Evolutionary conservation across 108 stramenopile species (phyloP).

Genomic region (Stephanodiscus minutulus): DNA sequence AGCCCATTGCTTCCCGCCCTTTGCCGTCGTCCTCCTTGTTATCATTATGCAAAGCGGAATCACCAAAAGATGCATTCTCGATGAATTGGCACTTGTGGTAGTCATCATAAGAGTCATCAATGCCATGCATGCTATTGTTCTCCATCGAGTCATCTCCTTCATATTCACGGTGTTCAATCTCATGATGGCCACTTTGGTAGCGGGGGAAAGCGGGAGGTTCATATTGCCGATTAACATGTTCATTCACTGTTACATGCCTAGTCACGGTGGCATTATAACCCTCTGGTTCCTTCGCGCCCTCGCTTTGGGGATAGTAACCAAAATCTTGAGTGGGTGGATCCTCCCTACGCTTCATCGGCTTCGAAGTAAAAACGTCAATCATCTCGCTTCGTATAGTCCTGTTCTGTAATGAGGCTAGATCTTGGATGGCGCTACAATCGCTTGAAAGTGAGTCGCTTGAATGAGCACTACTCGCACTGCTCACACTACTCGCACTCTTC

Average conservation of each 20-base stretch:
- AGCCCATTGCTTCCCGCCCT: not conserved
- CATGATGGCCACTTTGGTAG: not conserved
- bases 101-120: not conserved
- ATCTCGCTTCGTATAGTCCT: not conserved
- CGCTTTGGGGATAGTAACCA: constrained; percentile 21
- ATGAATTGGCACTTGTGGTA: not conserved
- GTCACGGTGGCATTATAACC: constrained; percentile 4
- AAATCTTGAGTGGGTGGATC: constrained; percentile 21
- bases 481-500: not conserved
- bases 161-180: not conserved
- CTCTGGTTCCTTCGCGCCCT: constrained; percentile 18
- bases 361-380: not conserved
- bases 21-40: not conserved
- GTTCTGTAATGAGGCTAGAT: not conserved
- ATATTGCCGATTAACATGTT: not conserved
- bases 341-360: not conserved
- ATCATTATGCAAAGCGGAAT: not conserved
- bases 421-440: constrained; percentile 1
- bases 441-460: not conserved
- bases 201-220: not conserved
- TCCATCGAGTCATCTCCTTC: not conserved
- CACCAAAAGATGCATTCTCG: not conserved
- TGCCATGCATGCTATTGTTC: not conserved
- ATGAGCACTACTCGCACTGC: not conserved
- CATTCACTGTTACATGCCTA: not conserved